Evolutionary conservation across 345 rosid genomes (phyloP), one percentile per base, ranked within the genome.

Genomic region (Streptanthus diversifolius): DNA sequence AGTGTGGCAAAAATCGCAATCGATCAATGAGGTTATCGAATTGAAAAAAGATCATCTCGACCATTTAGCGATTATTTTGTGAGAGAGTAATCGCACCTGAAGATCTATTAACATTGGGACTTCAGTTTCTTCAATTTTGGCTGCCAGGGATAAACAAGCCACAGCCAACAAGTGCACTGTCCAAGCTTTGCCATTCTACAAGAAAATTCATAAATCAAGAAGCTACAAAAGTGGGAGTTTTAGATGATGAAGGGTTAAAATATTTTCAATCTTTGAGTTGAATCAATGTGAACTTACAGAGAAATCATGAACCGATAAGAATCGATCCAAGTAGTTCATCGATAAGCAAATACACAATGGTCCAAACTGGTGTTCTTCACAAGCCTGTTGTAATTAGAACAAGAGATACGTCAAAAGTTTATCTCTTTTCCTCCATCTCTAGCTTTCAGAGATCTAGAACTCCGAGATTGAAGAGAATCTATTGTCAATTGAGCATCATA

Each of bases 61-160:
- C 40, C 33, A 64, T 24, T 44, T 52, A 36, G 27, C 13, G 24
- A 43, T 0, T 0, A 40, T 27, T 55, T 1, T 3, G 8, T 29
- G 51, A 36, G 59, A 36, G 40, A 44, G 11, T 8, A 33, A 1
- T n/a, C 22, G 33, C 10, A 90, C 96, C 93, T 90, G 93, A 62
- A 90, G 81, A 83, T 90, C 87, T 55, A 85, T 60, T 55, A 78
- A 64, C n/a, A 66, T 32, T 17, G 89, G 96, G 44, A 83, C 85
- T 60, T 82, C 71, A 48, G 80, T 79, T 83, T 90, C 96, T 79
- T 86, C 93, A 76, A 88, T 66, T 86, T 90, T 90, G 62, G 88
- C 88, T 29, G 91, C 96, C 51, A 90, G 62, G 2, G 93, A 87
- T 63, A 90, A 81, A 82, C 96, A 90, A 63, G 91, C 87, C 44